A percentile compares a stretch with the other conserved stretches of the same genome.
Evolutionary conservation across 345 rosid species (phyloP).

Genomic region (Salix brachista): DNA sequence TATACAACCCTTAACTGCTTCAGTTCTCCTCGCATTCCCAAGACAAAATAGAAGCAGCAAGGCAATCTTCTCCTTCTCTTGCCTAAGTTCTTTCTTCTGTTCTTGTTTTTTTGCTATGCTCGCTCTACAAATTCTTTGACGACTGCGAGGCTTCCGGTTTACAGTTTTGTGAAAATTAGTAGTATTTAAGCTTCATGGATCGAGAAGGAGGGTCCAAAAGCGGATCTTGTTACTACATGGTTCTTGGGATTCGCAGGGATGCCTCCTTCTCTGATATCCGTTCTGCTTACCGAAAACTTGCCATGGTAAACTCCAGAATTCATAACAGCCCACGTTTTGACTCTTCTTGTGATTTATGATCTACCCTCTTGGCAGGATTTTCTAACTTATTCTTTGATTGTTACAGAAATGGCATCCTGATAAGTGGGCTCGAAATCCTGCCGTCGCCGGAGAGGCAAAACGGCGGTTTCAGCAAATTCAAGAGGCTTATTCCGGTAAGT

Average conservation of each 20-base stretch:
- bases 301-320: conserved; percentile 51
- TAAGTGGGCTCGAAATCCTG: conserved; percentile 51
- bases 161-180: neutral
- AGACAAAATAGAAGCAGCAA: neutral
- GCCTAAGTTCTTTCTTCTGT: neutral
- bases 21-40: neutral
- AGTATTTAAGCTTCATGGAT: conserved; percentile 37
- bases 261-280: conserved; percentile 82
- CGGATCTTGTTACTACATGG: conserved; percentile 66
- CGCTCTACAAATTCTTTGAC: neutral
- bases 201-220: conserved; percentile 58
- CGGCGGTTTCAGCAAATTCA: conserved; percentile 87
- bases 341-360: neutral
- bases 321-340: neutral
- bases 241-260: conserved; percentile 76
- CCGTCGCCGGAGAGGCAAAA: conserved; percentile 65
- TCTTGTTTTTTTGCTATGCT: neutral
- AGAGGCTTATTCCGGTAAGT: conserved; percentile 83
- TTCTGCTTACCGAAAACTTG: conserved; percentile 79
- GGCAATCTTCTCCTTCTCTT: neutral
- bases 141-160: neutral
- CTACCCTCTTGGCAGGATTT: neutral
- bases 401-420: conserved; percentile 96
- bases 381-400: neutral
- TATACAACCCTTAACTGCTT: neutral